Base-by-base conservation (phyloP, 2,329 filamentous ascomycete genomes). In the Parastagonospora nodorum region DNA sequence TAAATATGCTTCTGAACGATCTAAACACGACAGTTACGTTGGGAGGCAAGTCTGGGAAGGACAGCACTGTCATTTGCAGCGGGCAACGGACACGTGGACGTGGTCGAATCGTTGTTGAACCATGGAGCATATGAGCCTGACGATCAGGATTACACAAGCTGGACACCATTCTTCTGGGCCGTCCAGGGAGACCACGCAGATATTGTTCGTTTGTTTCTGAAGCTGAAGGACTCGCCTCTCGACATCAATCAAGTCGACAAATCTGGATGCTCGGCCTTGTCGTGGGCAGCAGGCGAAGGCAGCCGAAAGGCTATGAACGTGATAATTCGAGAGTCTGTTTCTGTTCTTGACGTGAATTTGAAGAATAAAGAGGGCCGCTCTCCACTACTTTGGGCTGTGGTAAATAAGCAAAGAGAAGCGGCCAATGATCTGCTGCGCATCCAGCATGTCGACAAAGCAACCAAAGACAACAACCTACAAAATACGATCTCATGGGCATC, bases 211-310 rank as follows among this genome's bases (percentile, higher is more conserved):
- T 7, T 45, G 8, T 56, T 75, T n/a, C 36, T 67, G 10, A 48
- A 51, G 11, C 57, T 67, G 10, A 48, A 51, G 11, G 56, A 64
- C 15, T 37, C 43, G 14, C 49, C 52, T 1, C 44, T 72, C 2
- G 51, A 71, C 32, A 41, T 69, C 33, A 73, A 74, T 48, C 66
- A 71, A 30, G 52, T 60, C 5, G 72, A 75, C 45, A 64, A 61
- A 45, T 36, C 31, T 28, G 67, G 69, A 15, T 68, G 72, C 48
- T 71, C 68, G 38, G 60, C 66, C 4, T 38, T 74, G 27, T 73
- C 70, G n/a, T 74, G 69, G 70, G 72, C 71, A 2, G 67, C 70
- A 27, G 63, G 63, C 5, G 65, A 66, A 41, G 72, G 70, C 7
- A n/a, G n/a, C n/a, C n/a, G n/a, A n/a, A n/a, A n/a, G n/a, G n/a